A percentile compares a stretch with the other conserved stretches of the same genome.
Evolutionary conservation across 208 protist genomes (phyloP).

Genomic region (Leishmania braziliensis): DNA sequence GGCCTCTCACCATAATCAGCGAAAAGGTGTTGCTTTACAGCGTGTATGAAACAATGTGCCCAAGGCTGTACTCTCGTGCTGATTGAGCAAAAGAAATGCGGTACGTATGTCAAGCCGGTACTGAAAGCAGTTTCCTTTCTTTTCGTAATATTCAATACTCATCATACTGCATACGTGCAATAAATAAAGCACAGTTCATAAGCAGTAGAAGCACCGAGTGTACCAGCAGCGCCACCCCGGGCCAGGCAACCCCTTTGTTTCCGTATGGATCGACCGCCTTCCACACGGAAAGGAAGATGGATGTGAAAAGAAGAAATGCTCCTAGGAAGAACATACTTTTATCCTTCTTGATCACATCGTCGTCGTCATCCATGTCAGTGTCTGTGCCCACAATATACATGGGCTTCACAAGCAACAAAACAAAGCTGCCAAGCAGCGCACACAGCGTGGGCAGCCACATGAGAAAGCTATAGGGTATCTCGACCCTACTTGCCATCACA

Average conservation of each 20-base stretch:
- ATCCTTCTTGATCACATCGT: slow-evolving; percentile 28
- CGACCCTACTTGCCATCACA: slow-evolving; percentile 41
- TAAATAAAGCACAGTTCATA: slow-evolving; percentile 33
- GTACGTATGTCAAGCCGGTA: not conserved
- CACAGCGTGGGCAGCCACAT: slow-evolving; percentile 65
- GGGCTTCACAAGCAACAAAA: slow-evolving; percentile 56
- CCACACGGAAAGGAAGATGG: slow-evolving; percentile 57
- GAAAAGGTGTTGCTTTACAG: not conserved
- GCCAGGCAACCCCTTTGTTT: slow-evolving; percentile 31
- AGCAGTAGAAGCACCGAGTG: slow-evolving; percentile 48
- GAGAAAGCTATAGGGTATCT: slow-evolving; percentile 64
- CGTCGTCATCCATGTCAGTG: slow-evolving; percentile 37
- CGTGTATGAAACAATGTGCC: not conserved
- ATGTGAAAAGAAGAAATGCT: slow-evolving; percentile 50
- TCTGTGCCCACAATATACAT: slow-evolving; percentile 25
- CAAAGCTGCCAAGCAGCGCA: slow-evolving; percentile 48
- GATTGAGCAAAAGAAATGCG: not conserved
- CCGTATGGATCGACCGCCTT: slow-evolving; percentile 57
- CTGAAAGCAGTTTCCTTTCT: not conserved
- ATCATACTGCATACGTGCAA: slow-evolving; percentile 16
- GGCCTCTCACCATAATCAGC: not conserved
- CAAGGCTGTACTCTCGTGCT: not conserved
- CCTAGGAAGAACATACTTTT: slow-evolving; percentile 66
- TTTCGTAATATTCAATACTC: slow-evolving; percentile 7
- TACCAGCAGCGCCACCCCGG: slow-evolving; percentile 53